Conservation (phyloP, 2,329 filamentous ascomycete genomes). For the Decorospora gaudefroyi region DNA sequence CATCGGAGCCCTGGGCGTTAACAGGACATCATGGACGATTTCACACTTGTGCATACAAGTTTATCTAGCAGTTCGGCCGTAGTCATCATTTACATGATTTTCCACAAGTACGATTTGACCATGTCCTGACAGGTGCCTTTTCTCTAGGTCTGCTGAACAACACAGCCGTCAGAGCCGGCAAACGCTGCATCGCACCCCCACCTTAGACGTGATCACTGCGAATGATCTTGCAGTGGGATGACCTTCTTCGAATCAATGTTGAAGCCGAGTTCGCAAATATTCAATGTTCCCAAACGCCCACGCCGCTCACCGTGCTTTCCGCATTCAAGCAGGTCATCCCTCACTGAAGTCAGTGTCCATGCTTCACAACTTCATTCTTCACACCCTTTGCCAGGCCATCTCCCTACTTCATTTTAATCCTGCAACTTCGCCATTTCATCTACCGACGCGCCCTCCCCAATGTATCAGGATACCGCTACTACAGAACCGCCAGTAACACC, state of each 20-base stretch:
- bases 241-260: neutral
- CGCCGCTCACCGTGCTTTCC: neutral
- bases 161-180: constrained; percentile 1
- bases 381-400: constrained; percentile 1
- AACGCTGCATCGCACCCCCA: constrained; percentile 1
- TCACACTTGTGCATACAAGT: constrained; percentile 2
- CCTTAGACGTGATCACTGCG: neutral
- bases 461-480: neutral
- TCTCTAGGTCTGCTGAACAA: constrained; percentile 1
- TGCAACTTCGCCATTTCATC: neutral
- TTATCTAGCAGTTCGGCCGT: constrained; percentile 3
- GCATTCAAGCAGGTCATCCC: constrained; percentile 2
- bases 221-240: neutral
- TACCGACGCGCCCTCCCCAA: constrained; percentile 1
- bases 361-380: constrained; percentile 1
- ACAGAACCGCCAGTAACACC: constrained; percentile 7
- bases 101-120: constrained; percentile 5
- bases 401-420: neutral
- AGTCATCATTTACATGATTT: constrained; percentile 1
- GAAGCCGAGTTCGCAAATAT: neutral
- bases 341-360: constrained; percentile 3
- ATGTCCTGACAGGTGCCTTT: constrained; percentile 2
- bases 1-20: constrained; percentile 30
- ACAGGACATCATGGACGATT: constrained; percentile 7
- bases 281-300: constrained; percentile 7